A percentile compares a stretch with the other conserved stretches of the same genome.
Evolutionary conservation across 1,284 basidiomycete genomes (phyloP).

Genomic region (Cryptococcus amylolentus): DNA sequence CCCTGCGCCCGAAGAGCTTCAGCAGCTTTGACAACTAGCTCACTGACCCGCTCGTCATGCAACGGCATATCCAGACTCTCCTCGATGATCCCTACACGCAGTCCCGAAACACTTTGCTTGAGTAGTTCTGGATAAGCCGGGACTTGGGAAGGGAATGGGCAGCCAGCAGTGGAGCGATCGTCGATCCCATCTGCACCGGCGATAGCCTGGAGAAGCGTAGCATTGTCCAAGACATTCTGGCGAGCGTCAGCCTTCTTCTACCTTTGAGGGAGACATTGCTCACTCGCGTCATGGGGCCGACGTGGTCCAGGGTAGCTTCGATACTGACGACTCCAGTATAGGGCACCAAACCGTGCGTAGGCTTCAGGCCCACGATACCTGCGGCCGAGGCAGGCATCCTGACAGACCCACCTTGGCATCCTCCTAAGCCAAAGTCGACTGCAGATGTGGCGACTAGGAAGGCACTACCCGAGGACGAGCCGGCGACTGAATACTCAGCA

Average conservation of each 20-base stretch:
- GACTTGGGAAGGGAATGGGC: constrained; percentile 49
- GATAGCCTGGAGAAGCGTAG: constrained; percentile 51
- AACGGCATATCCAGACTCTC: constrained; percentile 51
- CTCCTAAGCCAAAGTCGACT: constrained; percentile 54
- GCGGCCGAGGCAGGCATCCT: constrained; percentile 53
- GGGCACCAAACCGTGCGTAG: constrained; percentile 54
- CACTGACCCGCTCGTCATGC: constrained; percentile 15
- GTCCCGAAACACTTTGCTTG: constrained; percentile 34
- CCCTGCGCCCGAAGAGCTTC: constrained; percentile 14
- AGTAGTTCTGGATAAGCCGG: constrained; percentile 47
- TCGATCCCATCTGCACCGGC: constrained; percentile 55
- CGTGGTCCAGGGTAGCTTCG: constrained; percentile 51
- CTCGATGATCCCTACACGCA: constrained; percentile 51
- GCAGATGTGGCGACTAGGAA: constrained; percentile 51
- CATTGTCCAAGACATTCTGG: constrained; percentile 51
- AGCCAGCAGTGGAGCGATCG: constrained; percentile 51
- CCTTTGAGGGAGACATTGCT: background rate
- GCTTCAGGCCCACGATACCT: constrained; percentile 55
- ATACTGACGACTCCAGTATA: constrained; percentile 54
- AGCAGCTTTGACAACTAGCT: constrained; percentile 14
- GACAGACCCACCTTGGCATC: constrained; percentile 54
- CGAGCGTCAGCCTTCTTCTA: constrained; percentile 2
- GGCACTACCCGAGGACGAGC: constrained; percentile 53
- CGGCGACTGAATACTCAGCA: constrained; percentile 52
- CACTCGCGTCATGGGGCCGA: constrained; percentile 23